These are phyloP conservation scores for Pseudocercospora vitis DNA, from an alignment of 2,329 filamentous ascomycete genomes.

Conservation along the genomic window DNA sequence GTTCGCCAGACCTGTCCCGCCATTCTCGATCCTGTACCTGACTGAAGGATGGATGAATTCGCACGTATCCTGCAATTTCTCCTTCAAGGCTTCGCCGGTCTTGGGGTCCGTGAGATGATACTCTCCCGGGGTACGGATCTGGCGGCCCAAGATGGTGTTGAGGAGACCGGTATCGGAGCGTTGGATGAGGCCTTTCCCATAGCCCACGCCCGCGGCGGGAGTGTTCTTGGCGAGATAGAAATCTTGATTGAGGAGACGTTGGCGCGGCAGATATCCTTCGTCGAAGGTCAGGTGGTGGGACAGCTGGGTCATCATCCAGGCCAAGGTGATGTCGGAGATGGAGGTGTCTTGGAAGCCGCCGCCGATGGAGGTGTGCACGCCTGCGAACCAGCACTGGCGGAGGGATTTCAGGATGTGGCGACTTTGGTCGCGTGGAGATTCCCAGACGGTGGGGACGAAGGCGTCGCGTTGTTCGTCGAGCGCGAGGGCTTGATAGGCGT, in stretches of 20 bases:
- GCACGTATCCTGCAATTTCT: constrained; percentile 45
- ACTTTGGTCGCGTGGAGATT: constrained; percentile 27
- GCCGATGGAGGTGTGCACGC: constrained; percentile 44
- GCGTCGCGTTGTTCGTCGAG: constrained; percentile 42
- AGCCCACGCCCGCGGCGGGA: constrained; percentile 34
- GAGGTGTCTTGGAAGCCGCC: constrained; percentile 44
- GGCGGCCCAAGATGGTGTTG: constrained; percentile 45
- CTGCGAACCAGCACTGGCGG: constrained; percentile 48
- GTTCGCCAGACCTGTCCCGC: constrained; percentile 42
- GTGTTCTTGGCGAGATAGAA: constrained; percentile 44
- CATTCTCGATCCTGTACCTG: constrained; percentile 43
- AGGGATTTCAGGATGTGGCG: constrained; percentile 40
- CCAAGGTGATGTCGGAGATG: constrained; percentile 51
- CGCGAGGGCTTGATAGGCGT: constrained; percentile 45
- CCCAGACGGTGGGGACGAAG: constrained; percentile 43
- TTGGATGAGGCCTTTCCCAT: constrained; percentile 48
- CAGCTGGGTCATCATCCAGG: constrained; percentile 57
- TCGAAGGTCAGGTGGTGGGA: constrained; percentile 45
- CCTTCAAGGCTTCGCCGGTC: constrained; percentile 40
- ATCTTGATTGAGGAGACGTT: constrained; percentile 43
- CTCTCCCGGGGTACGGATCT: constrained; percentile 45
- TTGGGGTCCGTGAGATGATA: constrained; percentile 46
- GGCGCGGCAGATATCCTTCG: constrained; percentile 44
- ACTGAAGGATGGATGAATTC: constrained; percentile 53
- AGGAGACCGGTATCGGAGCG: constrained; percentile 43